Evolutionary conservation across 345 rosid species (phyloP).

Genomic region (Eucalyptus marginata): DNA sequence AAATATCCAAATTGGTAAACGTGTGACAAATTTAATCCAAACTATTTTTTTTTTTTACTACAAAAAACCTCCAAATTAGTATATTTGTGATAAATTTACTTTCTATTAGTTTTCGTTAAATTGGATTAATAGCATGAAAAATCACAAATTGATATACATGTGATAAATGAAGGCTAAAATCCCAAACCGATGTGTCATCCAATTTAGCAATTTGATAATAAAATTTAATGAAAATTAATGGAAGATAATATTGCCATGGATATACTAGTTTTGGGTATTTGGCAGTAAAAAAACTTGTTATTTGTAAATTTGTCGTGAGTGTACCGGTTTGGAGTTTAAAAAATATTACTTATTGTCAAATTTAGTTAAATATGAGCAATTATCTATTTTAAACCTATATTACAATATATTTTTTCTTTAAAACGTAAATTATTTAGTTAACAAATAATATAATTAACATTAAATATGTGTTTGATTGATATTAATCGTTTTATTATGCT

Average conservation of each 20-base stretch:
- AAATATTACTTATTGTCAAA: too few species aligned
- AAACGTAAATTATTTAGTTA: background rate
- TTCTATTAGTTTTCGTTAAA: rapidly evolving
- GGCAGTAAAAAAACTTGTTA: too few species aligned
- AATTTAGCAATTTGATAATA: rapidly evolving
- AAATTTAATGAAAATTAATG: too few species aligned
- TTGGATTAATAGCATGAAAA: rapidly evolving
- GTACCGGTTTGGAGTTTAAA: rapidly evolving
- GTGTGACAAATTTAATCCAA: too few species aligned
- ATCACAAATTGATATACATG: too few species aligned
- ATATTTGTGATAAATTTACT: too few species aligned
- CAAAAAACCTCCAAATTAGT: rapidly evolving
- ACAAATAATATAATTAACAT: too few species aligned
- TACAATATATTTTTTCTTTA: too few species aligned
- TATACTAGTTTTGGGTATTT: rapidly evolving
- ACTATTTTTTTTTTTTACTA: too few species aligned
- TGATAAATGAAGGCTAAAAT: too few species aligned
- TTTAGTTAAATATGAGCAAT: background rate
- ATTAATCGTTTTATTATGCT: background rate
- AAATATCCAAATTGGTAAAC: too few species aligned
- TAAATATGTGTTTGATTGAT: background rate
- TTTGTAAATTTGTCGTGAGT: too few species aligned
- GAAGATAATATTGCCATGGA: rapidly evolving
- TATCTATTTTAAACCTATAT: background rate
- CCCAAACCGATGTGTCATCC: rapidly evolving